A percentile compares a stretch with the other conserved stretches of the same genome.
phyloP scores from a whole-genome alignment of 768 basidiomycete species.

The Termitomyces sp. region DNA sequence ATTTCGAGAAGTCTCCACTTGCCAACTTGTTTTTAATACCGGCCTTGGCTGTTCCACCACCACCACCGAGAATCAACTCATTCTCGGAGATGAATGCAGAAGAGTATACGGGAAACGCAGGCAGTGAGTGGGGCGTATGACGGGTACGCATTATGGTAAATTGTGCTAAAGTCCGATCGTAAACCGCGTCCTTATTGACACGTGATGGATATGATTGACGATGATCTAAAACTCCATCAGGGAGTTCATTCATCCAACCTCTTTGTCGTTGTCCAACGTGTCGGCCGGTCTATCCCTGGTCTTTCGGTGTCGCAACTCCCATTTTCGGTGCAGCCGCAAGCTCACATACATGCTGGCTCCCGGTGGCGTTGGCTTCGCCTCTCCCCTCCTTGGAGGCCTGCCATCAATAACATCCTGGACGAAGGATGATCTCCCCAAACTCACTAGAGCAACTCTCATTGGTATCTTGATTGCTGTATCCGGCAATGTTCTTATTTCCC shows the following conservation, averaged over 20 bases:
- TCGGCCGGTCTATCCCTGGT: not conserved
- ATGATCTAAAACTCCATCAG: not conserved
- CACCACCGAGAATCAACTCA: slow-evolving; percentile 79
- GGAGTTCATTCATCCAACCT: not conserved
- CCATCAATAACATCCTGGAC: not conserved
- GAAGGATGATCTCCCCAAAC: slow-evolving; percentile 42
- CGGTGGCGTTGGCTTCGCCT: not conserved
- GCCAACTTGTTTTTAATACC: slow-evolving; percentile 96
- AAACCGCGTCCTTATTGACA: slow-evolving; percentile 3
- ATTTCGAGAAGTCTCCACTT: slow-evolving; percentile 20
- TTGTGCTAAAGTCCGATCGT: not conserved
- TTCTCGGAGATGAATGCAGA: slow-evolving; percentile 72
- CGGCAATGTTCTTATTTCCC: slow-evolving; percentile 84
- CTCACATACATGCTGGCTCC: slow-evolving; percentile 2
- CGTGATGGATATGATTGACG: slow-evolving; percentile 6
- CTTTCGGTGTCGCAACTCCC: not conserved
- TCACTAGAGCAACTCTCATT: slow-evolving; percentile 53
- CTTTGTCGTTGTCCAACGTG: not conserved
- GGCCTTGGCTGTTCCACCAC: slow-evolving; percentile 77
- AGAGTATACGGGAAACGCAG: slow-evolving; percentile 86
- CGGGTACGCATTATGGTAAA: slow-evolving; percentile 59
- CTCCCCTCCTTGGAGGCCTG: not conserved
- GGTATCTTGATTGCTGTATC: slow-evolving; percentile 80
- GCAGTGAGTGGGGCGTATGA: slow-evolving; percentile 73
- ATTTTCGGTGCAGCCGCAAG: not conserved